Evolutionary conservation across 495 filamentous ascomycete species (phyloP), one percentile per base, ranked within the genome.

Genomic region (Neurospora hispaniola): DNA sequence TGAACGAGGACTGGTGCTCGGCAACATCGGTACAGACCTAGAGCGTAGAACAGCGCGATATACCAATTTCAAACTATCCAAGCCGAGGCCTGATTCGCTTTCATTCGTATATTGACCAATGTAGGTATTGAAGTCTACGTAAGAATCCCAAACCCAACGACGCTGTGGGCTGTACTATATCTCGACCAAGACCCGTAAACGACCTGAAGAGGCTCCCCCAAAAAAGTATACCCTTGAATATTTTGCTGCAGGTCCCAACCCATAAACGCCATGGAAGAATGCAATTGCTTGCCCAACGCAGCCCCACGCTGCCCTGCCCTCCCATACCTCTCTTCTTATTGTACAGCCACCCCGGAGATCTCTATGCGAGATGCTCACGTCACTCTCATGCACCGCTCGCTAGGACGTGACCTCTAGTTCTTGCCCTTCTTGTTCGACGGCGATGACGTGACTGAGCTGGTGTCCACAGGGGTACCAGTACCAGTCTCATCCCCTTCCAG

Each of bases 371-470:
- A 66, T 66, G 54, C 27, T 66, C 54, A 23, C 40, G 70, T 20
- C 42, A 12, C 31, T 35, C 18, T 41, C 44, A 38, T 40, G 11
- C 31, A 23, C 38, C 35, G 20, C n/a, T 40, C 27, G 20, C 71
- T n/a, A 20, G 23, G 39, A 42, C 23, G 54, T 69, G 40, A 66
- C 31, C 69, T 77, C 84, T 84, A 92, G 85, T 94, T 92, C 88
- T 93, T 94, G 69, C 88, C 88, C 84, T 90, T 91, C 84, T 91
- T 91, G 86, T 93, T 94, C 86, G 54, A 66, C 27, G 54, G 54
- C 27, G 54, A 66, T 66, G 54, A 66, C 27, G 54, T 14, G 54
- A 66, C 54, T 27, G 54, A 66, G 54, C 54, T 66, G 54, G 54
- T 35, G 54, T 66, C 54, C 18, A 9, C 23, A 66, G 27, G 54